These are phyloP conservation scores for Cyclotella atomus DNA, from an alignment of 108 stramenopile genomes.

Conservation along the genomic window DNA sequence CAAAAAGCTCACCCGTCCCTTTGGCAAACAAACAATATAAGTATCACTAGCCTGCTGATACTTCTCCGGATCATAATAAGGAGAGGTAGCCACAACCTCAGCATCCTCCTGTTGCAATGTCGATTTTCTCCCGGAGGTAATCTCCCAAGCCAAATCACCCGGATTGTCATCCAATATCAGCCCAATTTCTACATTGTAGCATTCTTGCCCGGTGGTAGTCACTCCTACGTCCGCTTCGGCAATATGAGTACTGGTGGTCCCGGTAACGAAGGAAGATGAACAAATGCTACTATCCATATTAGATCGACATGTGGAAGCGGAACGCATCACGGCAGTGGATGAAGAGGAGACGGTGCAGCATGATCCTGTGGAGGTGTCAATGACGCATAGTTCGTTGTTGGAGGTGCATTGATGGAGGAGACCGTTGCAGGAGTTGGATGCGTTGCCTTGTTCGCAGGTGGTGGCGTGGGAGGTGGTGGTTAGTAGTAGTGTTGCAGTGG, in stretches of 20 bases:
- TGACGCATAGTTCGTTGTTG: slow-evolving; percentile 13
- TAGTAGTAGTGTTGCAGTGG: not conserved
- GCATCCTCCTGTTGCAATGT: slow-evolving; percentile 29
- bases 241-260: not conserved
- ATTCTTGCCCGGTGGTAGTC: not conserved
- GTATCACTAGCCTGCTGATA: slow-evolving; percentile 34
- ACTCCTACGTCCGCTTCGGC: not conserved
- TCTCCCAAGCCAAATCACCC: slow-evolving; percentile 40
- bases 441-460: slow-evolving; percentile 11
- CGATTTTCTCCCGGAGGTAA: slow-evolving; percentile 26
- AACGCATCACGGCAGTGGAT: not conserved
- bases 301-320: not conserved
- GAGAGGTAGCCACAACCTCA: slow-evolving; percentile 16
- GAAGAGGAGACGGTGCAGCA: not conserved
- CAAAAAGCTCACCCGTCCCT: slow-evolving; percentile 19
- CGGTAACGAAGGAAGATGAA: too few relatives aligned
- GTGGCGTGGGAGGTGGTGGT: not conserved
- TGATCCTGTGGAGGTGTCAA: slow-evolving; percentile 2
- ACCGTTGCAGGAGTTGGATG: slow-evolving; percentile 24
- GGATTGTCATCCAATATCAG: slow-evolving; percentile 40
- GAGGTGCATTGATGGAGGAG: slow-evolving; percentile 13
- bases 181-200: slow-evolving; percentile 42
- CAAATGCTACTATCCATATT: slow-evolving; percentile 1
- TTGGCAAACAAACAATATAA: slow-evolving; percentile 30
- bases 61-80: slow-evolving; percentile 35